Base-by-base conservation (phyloP, 345 rosid species). In the Acer campestre region DNA sequence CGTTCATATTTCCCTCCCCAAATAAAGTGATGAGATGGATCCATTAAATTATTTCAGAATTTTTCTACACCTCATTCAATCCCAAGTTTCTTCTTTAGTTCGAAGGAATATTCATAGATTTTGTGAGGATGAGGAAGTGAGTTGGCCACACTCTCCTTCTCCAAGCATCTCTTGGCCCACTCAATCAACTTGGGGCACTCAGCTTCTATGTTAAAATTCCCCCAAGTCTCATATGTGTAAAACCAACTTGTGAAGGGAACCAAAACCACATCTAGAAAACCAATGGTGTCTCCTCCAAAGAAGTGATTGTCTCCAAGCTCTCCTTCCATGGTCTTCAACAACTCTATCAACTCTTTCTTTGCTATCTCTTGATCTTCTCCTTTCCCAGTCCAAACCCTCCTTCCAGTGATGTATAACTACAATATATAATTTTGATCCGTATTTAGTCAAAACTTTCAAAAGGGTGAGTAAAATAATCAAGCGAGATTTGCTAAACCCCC, bases 111-210 rank as follows among this genome's bases (percentile, higher is more conserved):
- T 12, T 18, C 74, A 59, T n/a, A 58, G 14, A 72, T 20, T 31
- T 56, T 59, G 3, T 25, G 69, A n/a, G 71, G 70, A 23, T 64
- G 35, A 31, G 53, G 64, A n/a, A 71, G 65, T 10, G 55, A 46
- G 8, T 71, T 38, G 40, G 49, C 10, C 29, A 40, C 65, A 71
- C 75, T 71, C 75, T 17, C 27, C 64, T 53, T 71, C 75, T 27
- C 7, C 68, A 64, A 22, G 7, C 68, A 25, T 8, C 68, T 64
- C 18, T 25, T 3, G 3, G 9, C 9, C 35, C 68, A 16, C 71
- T 55, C 80, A 12, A 62, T 51, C 2, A 78, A 16, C 16, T 71
- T 78, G 5, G 80, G 80, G 65, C 80, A 71, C 71, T 71, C 80
- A 12, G 61, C 55, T 51, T 78, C 80, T 2, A 78, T 71, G 55